A percentile compares a stretch with the other conserved stretches of the same genome.
Conservation (phyloP, 2,329 filamentous ascomycete species). For the Alternaria sp. region DNA sequence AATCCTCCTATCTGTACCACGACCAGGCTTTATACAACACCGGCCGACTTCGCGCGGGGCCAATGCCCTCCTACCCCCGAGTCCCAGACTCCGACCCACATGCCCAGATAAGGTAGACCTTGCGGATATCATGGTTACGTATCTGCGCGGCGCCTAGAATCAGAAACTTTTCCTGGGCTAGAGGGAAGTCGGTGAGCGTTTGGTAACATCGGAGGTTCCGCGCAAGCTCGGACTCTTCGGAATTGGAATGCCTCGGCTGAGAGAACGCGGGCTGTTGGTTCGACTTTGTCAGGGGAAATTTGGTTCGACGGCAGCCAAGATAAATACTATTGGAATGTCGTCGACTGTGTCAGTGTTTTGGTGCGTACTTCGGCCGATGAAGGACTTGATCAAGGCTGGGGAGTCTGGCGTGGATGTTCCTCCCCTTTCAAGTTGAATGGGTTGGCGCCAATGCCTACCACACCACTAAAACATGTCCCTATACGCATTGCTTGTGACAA, state of each 20-base stretch:
- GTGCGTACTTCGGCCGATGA: conserved; percentile 5
- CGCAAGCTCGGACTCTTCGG: conserved; percentile 22
- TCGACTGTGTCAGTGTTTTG: background rate
- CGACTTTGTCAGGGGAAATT: conserved; percentile 10
- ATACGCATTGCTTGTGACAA: background rate
- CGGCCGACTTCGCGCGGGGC: conserved; percentile 33
- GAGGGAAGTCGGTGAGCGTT: conserved; percentile 25
- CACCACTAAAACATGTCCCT: background rate
- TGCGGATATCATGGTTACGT: conserved; percentile 33
- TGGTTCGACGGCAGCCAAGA: conserved; percentile 5
- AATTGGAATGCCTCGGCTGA: conserved; percentile 25
- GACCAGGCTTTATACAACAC: conserved; percentile 24
- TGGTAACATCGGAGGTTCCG: conserved; percentile 15
- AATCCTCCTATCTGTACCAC: conserved; percentile 7
- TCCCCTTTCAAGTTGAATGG: conserved; percentile 1
- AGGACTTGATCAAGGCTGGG: background rate
- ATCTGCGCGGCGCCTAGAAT: conserved; percentile 18
- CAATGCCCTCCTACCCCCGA: conserved; percentile 9
- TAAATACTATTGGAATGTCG: background rate
- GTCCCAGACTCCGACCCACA: conserved; percentile 28
- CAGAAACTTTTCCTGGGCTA: conserved; percentile 16
- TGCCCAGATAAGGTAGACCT: conserved; percentile 37
- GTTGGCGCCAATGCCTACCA: background rate
- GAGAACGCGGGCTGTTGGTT: conserved; percentile 14
- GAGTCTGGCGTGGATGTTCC: background rate